Evolutionary conservation across 2,329 filamentous ascomycete species (phyloP).

Genomic region (Sphaceloma murrayae): DNA sequence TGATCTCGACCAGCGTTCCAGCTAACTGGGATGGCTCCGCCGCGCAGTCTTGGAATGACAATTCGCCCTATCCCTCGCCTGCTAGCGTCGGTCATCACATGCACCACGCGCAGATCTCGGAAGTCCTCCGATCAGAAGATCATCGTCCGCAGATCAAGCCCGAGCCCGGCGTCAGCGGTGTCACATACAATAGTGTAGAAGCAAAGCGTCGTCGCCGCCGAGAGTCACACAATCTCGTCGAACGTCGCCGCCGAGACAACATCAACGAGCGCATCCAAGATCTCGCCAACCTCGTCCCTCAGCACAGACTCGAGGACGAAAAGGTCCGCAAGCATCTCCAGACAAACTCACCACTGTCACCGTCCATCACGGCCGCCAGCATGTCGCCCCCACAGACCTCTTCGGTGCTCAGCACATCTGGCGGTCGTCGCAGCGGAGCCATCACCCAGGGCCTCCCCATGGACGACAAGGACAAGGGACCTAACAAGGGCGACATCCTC

Average conservation of each 20-base stretch:
- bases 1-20: conserved; percentile 68
- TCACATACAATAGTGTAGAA: conserved; percentile 66
- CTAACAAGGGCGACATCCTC: conserved; percentile 97
- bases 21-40: conserved; percentile 85
- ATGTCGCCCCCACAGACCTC: conserved; percentile 68
- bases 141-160: conserved; percentile 42
- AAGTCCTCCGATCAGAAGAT: conserved; percentile 73
- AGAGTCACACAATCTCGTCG: conserved; percentile 93
- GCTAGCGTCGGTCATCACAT: conserved; percentile 49
- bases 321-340: conserved; percentile 92
- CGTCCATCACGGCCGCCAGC: conserved; percentile 61
- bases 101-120: conserved; percentile 69
- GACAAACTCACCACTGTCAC: conserved; percentile 82
- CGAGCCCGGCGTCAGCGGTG: conserved; percentile 41
- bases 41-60: conserved; percentile 66
- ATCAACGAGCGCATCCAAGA: conserved; percentile 99
- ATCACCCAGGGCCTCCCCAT: conserved; percentile 88
- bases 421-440: conserved; percentile 71
- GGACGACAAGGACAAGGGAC: conserved; percentile 96
- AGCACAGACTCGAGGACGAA: conserved; percentile 89
- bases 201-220: conserved; percentile 84
- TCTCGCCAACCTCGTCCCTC: conserved; percentile 82
- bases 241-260: conserved; percentile 88
- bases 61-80: conserved; percentile 82
- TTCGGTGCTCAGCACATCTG: conserved; percentile 76